These are phyloP conservation scores for Paramecium octaurelia DNA, from an alignment of 73 alveolate genomes.

Conservation along the genomic window DNA sequence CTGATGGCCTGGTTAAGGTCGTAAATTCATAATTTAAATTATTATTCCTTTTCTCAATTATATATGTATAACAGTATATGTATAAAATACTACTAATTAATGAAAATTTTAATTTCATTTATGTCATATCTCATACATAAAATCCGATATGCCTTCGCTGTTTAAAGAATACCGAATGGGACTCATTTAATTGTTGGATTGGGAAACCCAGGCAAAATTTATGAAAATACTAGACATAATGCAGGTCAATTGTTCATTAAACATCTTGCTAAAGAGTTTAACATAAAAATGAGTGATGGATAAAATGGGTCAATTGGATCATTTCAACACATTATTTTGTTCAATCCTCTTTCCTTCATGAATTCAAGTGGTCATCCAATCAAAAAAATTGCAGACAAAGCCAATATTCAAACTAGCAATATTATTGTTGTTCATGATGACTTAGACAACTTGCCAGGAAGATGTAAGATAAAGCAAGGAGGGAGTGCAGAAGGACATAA, in stretches of 20 bases:
- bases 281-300: not conserved
- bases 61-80: not conserved
- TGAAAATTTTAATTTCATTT: not conserved
- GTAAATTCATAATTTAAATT: not conserved
- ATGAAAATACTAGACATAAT: constrained; percentile 50
- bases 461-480: constrained; percentile 45
- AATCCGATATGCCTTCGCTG: not conserved
- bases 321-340: not conserved
- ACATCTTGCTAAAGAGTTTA: not conserved
- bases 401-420: not conserved
- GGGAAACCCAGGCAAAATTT: constrained; percentile 46
- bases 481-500: constrained; percentile 60
- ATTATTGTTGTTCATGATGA: constrained; percentile 51
- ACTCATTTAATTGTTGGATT: constrained; percentile 29
- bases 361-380: constrained; percentile 44
- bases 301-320: constrained; percentile 12
- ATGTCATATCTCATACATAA: not conserved
- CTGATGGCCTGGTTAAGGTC: constrained; percentile 41
- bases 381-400: not conserved
- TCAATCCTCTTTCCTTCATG: constrained; percentile 48
- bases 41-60: not conserved
- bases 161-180: not conserved
- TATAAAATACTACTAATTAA: not conserved
- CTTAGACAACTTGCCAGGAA: constrained; percentile 31
- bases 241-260: constrained; percentile 4